Evolutionary conservation across 140 eudicot genomes (phyloP).

Genomic region (Bidens hawaiensis): DNA sequence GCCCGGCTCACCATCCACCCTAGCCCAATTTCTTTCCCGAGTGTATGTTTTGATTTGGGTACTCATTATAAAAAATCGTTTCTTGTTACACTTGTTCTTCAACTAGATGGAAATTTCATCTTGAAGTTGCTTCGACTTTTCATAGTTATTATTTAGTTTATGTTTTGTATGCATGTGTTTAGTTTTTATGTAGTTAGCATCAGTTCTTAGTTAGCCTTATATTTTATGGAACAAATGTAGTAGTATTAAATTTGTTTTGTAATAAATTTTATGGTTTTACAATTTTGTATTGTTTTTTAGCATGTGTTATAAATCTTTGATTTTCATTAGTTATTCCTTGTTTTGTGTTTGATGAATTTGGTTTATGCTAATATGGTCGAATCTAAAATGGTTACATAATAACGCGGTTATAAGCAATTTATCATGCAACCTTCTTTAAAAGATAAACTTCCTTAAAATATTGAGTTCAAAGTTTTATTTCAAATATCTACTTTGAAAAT

Average conservation of each 20-base stretch:
- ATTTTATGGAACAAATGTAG: neutral
- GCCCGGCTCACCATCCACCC: too few species aligned
- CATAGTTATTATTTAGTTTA: neutral
- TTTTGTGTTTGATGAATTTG: too few species aligned
- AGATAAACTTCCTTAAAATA: too few species aligned
- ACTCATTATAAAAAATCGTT: neutral
- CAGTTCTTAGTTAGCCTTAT: neutral
- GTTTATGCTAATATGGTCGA: too few species aligned
- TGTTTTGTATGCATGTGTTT: neutral
- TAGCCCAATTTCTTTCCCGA: too few species aligned
- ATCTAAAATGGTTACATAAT: too few species aligned
- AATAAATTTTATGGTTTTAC: neutral
- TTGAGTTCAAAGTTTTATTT: too few species aligned
- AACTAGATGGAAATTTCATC: neutral
- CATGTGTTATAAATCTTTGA: neutral
- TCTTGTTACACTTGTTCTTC: neutral
- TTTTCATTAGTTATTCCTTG: too few species aligned
- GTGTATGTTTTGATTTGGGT: neutral
- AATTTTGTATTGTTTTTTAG: neutral
- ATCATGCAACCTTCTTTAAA: too few species aligned
- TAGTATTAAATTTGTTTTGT: neutral
- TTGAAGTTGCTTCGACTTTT: neutral
- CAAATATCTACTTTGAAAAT: too few species aligned
- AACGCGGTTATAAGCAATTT: too few species aligned
- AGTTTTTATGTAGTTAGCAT: neutral